These are phyloP conservation scores for Podaxis sp. DNA, from an alignment of 768 basidiomycete genomes.

Conservation along the genomic window DNA sequence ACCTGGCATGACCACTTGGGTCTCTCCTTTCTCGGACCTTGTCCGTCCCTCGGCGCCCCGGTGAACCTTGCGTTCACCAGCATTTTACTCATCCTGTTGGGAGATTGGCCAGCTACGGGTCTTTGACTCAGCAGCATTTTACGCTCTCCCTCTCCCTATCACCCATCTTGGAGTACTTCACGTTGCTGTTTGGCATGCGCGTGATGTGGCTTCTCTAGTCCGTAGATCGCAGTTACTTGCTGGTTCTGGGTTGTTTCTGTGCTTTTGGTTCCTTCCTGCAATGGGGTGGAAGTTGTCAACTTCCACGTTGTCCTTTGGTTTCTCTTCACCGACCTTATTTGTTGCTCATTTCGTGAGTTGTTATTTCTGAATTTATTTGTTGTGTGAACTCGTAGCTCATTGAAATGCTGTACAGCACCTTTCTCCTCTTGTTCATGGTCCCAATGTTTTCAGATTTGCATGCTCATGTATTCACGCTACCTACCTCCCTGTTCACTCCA, in stretches of 20 bases:
- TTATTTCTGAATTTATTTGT: not conserved
- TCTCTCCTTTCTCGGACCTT: not conserved
- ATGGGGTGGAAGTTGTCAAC: not conserved
- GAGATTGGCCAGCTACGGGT: not conserved
- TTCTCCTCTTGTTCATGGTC: not conserved
- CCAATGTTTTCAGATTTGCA: not conserved
- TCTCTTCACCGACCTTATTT: not conserved
- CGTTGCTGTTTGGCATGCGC: not conserved
- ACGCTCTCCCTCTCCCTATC: not conserved
- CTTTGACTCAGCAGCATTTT: not conserved
- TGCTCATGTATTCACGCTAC: not conserved
- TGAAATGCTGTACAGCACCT: not conserved
- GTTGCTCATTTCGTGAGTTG: not conserved
- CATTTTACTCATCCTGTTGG: not conserved
- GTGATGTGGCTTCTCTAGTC: not conserved
- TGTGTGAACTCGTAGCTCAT: not conserved
- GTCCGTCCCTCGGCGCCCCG: not conserved
- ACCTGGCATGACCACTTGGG: not conserved
- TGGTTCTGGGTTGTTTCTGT: not conserved
- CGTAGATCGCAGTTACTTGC: not conserved
- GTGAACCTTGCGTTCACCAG: not conserved
- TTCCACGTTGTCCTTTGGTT: not conserved
- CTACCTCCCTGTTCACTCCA: not conserved
- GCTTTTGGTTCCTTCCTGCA: not conserved
- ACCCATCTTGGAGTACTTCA: not conserved